Evolutionary conservation across 129 eudicot species (phyloP).

Genomic region (Erigeron canadensis): DNA sequence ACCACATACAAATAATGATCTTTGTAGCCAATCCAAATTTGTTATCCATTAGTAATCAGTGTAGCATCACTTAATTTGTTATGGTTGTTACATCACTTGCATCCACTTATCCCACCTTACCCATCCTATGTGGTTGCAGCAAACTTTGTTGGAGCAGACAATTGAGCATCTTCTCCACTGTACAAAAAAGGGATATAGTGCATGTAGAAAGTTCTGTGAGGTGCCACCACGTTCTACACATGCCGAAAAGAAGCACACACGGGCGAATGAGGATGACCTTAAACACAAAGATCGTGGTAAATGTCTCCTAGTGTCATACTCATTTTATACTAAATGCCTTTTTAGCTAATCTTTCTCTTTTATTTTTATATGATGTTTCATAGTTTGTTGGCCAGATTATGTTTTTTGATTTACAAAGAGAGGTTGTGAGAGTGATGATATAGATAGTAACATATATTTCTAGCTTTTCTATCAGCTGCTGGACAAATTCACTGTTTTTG

Average conservation of each 20-base stretch:
- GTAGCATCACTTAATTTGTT: background rate
- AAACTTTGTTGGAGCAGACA: slow-evolving; percentile 47
- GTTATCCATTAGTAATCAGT: background rate
- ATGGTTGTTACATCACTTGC: slow-evolving; percentile 1
- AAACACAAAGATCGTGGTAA: slow-evolving; percentile 35
- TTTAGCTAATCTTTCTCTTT: background rate
- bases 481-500: no score
- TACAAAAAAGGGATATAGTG: slow-evolving; percentile 40
- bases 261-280: slow-evolving; percentile 14
- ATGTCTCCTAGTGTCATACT: background rate
- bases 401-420: background rate
- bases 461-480: no score
- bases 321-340: background rate
- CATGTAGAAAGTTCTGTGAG: slow-evolving; percentile 33
- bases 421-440: background rate
- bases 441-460: background rate
- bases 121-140: slow-evolving; percentile 34
- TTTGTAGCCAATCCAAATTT: background rate
- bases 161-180: slow-evolving; percentile 68
- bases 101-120: background rate
- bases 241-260: slow-evolving; percentile 22
- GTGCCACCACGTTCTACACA: slow-evolving; percentile 27
- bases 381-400: background rate
- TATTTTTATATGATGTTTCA: background rate
- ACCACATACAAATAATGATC: background rate